Evolutionary conservation across 1,284 basidiomycete genomes (phyloP).

Genomic region (Thecaphora thlaspeos): DNA sequence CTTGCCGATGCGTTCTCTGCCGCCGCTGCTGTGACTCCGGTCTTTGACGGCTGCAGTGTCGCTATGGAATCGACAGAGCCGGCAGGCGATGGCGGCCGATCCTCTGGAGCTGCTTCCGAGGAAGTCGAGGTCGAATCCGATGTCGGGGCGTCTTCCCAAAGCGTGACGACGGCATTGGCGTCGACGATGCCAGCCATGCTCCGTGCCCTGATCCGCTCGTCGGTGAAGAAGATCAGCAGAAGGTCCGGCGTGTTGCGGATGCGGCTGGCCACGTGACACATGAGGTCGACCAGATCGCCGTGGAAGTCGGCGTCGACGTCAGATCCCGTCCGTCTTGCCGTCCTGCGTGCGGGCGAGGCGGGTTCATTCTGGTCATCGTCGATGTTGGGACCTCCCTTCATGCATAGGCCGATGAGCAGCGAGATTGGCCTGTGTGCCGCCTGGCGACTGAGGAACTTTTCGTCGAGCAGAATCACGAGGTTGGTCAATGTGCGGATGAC

Average conservation of each 20-base stretch:
- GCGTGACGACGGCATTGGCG: background rate
- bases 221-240: conserved; percentile 46
- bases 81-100: conserved; percentile 21
- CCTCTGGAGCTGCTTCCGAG: background rate
- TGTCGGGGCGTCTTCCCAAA: no score
- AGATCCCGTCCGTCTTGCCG: background rate
- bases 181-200: background rate
- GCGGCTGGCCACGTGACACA: conserved; percentile 49
- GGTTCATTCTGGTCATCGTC: conserved; percentile 73
- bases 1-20: conserved; percentile 5
- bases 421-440: conserved; percentile 75
- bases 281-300: conserved; percentile 47
- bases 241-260: conserved; percentile 49
- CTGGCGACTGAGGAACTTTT: conserved; percentile 49
- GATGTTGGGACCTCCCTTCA: conserved; percentile 84
- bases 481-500: conserved; percentile 51
- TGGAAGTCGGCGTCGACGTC: conserved; percentile 11
- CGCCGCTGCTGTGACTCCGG: conserved; percentile 7
- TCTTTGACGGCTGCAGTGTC: conserved; percentile 24
- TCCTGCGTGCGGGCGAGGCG: conserved; percentile 22
- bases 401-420: conserved; percentile 78
- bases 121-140: background rate
- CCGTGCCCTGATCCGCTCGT: conserved; percentile 12
- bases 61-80: conserved; percentile 30
- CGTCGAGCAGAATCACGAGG: conserved; percentile 55